A percentile compares a stretch with the other conserved stretches of the same genome.
These are phyloP conservation scores for Coemansia sp. DNA, from an alignment of 192 early-diverging fungal species.

Conservation along the genomic window DNA sequence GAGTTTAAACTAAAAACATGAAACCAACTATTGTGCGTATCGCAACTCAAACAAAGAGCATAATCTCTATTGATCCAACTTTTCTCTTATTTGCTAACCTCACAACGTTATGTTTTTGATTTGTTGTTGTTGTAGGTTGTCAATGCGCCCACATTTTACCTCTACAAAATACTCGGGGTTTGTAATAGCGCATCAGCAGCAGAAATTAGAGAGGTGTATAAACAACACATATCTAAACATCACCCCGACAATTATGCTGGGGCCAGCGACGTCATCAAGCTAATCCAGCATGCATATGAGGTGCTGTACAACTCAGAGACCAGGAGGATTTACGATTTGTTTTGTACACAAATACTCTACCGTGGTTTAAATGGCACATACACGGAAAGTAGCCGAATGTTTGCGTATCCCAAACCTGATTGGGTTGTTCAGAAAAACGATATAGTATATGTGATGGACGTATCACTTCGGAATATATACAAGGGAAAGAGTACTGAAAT, in stretches of 20 bases:
- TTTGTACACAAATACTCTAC: slow-evolving; percentile 28
- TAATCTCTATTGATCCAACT: not conserved
- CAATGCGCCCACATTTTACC: slow-evolving; percentile 20
- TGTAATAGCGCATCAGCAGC: slow-evolving; percentile 16
- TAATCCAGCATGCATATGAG: slow-evolving; percentile 31
- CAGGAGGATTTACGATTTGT: slow-evolving; percentile 27
- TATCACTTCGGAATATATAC: slow-evolving; percentile 28
- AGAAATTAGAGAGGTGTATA: slow-evolving; percentile 29
- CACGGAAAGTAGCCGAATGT: not conserved
- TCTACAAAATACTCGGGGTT: slow-evolving; percentile 29
- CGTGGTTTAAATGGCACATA: not conserved
- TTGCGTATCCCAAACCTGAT: slow-evolving; percentile 28
- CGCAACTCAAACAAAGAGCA: not conserved
- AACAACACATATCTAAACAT: slow-evolving; percentile 27
- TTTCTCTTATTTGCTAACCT: not conserved
- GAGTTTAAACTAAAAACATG: not conserved
- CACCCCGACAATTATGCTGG: slow-evolving; percentile 34
- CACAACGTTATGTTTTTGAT: not conserved
- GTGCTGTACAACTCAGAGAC: slow-evolving; percentile 25
- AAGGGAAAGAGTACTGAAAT: slow-evolving; percentile 26
- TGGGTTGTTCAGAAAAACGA: slow-evolving; percentile 39
- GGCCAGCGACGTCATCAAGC: slow-evolving; percentile 32
- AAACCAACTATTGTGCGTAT: slow-evolving; percentile 5
- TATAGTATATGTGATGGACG: slow-evolving; percentile 29
- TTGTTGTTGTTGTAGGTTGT: not conserved